Evolutionary conservation across 2,329 filamentous ascomycete species (phyloP).

Genomic region (Purpureocillium lavendulum): DNA sequence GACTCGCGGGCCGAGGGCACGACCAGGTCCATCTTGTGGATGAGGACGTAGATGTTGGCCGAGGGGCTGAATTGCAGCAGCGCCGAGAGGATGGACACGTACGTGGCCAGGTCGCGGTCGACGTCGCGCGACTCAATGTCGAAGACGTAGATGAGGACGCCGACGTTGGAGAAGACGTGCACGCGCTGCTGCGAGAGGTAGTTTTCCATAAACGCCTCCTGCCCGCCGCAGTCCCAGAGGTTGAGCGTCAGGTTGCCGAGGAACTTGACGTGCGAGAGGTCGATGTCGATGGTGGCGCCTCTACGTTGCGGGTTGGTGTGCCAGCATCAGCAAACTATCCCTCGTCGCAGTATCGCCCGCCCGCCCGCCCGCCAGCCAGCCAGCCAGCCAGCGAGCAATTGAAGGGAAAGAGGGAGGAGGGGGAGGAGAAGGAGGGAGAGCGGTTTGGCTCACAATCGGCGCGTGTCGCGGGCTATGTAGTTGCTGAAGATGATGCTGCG

Average conservation of each 20-base stretch:
- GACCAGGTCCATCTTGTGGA: slow-evolving; percentile 98
- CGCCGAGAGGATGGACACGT: slow-evolving; percentile 82
- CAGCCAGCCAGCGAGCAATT: not conserved
- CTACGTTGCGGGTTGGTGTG: slow-evolving; percentile 18
- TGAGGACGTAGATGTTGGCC: slow-evolving; percentile 85
- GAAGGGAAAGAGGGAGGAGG: not conserved
- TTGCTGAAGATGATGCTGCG: slow-evolving; percentile 98
- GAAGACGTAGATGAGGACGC: slow-evolving; percentile 97
- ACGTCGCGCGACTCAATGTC: slow-evolving; percentile 96
- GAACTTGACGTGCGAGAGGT: slow-evolving; percentile 97
- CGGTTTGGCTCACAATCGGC: slow-evolving; percentile 52
- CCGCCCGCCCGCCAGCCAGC: too few species aligned
- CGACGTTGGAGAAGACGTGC: slow-evolving; percentile 94
- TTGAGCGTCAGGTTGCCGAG: slow-evolving; percentile 96
- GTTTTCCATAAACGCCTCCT: slow-evolving; percentile 98
- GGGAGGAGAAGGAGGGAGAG: not conserved
- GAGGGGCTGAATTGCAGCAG: slow-evolving; percentile 73
- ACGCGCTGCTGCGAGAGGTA: slow-evolving; percentile 92
- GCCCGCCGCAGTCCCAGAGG: slow-evolving; percentile 97
- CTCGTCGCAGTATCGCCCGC: too few species aligned
- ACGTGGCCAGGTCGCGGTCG: slow-evolving; percentile 85
- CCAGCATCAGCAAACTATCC: not conserved
- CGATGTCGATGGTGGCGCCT: slow-evolving; percentile 95
- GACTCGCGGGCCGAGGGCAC: slow-evolving; percentile 68
- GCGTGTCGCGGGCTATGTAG: slow-evolving; percentile 93